These are phyloP conservation scores for Neonectria sp. DNA, from an alignment of 2,329 filamentous ascomycete genomes.

Conservation along the genomic window DNA sequence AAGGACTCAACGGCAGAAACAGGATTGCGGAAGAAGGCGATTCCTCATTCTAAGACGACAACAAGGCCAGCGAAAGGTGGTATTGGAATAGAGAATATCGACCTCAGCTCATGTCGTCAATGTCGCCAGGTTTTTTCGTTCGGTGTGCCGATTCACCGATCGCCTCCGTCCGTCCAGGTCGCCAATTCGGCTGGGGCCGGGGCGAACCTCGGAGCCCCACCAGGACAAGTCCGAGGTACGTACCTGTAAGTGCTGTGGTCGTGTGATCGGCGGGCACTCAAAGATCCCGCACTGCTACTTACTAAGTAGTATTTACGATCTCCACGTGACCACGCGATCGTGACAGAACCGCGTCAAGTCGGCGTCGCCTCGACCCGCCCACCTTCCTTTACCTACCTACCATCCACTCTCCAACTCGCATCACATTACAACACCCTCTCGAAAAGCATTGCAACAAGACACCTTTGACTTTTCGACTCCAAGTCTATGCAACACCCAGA, in stretches of 20 bases:
- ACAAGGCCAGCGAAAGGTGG: constrained; percentile 15
- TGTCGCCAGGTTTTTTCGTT: constrained; percentile 46
- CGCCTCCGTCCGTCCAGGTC: constrained; percentile 44
- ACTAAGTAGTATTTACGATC: background rate
- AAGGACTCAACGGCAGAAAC: constrained; percentile 33
- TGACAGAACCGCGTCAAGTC: constrained; percentile 44
- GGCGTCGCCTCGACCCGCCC: constrained; percentile 32
- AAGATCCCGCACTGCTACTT: background rate
- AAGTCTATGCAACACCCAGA: constrained; percentile 53
- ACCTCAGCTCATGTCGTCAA: constrained; percentile 45
- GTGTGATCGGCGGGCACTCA: background rate
- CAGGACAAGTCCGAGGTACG: constrained; percentile 9
- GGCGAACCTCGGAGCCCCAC: constrained; percentile 37
- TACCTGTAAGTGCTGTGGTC: constrained; percentile 5
- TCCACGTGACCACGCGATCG: constrained; percentile 53
- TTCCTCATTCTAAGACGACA: constrained; percentile 43
- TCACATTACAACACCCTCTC: constrained; percentile 14
- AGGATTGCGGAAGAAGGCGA: constrained; percentile 21
- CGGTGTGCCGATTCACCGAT: constrained; percentile 47
- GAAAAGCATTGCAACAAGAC: background rate
- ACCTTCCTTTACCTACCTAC: constrained; percentile 18
- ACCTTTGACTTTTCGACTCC: background rate
- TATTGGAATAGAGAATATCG: constrained; percentile 21
- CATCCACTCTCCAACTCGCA: constrained; percentile 20
- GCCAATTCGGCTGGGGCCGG: constrained; percentile 46